These are phyloP conservation scores for Teunomyces panamensis DNA, from an alignment of 805 yeast species.

Conservation along the genomic window DNA sequence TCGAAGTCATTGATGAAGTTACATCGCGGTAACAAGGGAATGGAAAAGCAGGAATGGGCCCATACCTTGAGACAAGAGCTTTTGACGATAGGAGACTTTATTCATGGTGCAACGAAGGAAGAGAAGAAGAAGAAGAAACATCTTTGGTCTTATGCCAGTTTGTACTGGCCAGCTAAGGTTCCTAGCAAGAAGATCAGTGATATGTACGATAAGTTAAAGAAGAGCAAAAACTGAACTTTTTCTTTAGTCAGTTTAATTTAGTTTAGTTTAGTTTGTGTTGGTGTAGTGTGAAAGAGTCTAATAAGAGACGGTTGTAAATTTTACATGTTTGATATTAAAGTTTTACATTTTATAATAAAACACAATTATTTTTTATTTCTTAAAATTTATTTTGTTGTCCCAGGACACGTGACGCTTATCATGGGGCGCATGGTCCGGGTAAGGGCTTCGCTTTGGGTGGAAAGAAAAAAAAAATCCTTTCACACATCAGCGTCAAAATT, in stretches of 20 bases:
- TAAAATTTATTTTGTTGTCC: background rate
- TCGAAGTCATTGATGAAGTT: constrained; percentile 62
- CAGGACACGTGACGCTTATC: constrained; percentile 1
- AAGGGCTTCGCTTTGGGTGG: background rate
- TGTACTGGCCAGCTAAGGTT: constrained; percentile 87
- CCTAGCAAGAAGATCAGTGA: constrained; percentile 66
- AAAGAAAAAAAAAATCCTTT: background rate
- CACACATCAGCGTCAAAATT: constrained; percentile 1
- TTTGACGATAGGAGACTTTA: constrained; percentile 70
- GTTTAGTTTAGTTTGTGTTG: too few relatives aligned
- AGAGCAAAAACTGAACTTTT: background rate
- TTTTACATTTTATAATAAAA: too few relatives aligned
- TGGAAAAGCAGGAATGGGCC: constrained; percentile 78
- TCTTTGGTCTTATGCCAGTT: constrained; percentile 79
- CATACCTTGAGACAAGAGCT: constrained; percentile 64
- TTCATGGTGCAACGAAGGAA: constrained; percentile 37
- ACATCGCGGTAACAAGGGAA: constrained; percentile 68
- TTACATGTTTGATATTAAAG: too few relatives aligned
- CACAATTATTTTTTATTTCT: too few relatives aligned
- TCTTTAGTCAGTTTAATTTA: background rate
- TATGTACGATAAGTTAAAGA: constrained; percentile 56
- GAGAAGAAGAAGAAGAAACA: constrained; percentile 44
- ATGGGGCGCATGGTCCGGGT: constrained; percentile 2
- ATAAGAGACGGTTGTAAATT: background rate
- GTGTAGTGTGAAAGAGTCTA: too few relatives aligned